A percentile compares a stretch with the other conserved stretches of the same genome.
These are phyloP conservation scores for Colletotrichum somersetense DNA, from an alignment of 2,329 filamentous ascomycete species.

Conservation along the genomic window DNA sequence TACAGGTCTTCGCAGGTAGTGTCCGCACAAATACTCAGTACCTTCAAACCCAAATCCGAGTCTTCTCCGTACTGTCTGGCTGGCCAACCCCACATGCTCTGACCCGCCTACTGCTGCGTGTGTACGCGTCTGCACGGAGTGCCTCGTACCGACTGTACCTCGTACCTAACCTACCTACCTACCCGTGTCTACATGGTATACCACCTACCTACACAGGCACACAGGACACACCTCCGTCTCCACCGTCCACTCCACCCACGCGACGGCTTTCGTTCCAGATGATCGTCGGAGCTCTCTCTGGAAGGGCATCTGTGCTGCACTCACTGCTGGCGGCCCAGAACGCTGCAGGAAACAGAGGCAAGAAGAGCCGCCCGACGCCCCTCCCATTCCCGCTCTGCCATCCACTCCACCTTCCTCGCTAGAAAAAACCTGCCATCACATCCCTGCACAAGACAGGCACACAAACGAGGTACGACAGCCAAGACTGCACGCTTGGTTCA, in stretches of 20 bases:
- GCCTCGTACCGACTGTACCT: too few relatives aligned
- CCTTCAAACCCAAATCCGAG: not conserved
- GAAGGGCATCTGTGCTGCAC: constrained; percentile 31
- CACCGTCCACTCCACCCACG: constrained; percentile 33
- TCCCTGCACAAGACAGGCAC: constrained; percentile 2
- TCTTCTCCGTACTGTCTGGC: not conserved
- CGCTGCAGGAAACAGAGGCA: constrained; percentile 24
- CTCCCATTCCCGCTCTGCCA: not conserved
- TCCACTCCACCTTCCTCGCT: too few relatives aligned
- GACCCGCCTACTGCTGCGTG: not conserved
- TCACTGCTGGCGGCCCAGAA: constrained; percentile 7
- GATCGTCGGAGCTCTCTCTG: constrained; percentile 35
- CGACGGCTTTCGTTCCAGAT: constrained; percentile 39
- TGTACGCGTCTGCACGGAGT: too few relatives aligned
- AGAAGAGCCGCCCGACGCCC: constrained; percentile 3
- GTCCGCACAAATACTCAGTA: not conserved
- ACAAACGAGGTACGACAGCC: not conserved
- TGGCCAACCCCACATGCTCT: too few relatives aligned
- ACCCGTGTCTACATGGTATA: too few relatives aligned
- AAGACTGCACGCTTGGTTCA: constrained; percentile 4
- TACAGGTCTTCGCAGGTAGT: not conserved
- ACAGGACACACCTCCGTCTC: constrained; percentile 29
- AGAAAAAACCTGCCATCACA: not conserved
- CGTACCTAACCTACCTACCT: too few relatives aligned
- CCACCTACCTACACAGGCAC: not conserved